phyloP scores from a whole-genome alignment of 208 protist species.

The Leishmania mexicana region DNA sequence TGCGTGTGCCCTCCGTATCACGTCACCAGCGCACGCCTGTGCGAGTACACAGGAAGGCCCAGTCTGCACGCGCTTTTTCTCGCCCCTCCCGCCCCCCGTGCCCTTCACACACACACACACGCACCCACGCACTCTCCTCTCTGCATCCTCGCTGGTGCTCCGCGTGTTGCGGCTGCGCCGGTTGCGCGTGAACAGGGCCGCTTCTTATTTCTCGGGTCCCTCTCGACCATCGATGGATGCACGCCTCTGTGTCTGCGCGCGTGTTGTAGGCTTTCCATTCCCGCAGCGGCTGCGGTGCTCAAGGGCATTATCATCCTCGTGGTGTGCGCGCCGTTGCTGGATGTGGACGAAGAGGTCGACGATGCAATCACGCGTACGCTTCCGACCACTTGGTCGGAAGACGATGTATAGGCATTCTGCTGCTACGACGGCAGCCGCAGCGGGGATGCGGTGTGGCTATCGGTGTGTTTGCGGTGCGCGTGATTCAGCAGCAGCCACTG shows the following conservation, averaged over 20 bases:
- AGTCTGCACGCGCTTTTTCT: neutral
- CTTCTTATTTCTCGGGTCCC: neutral
- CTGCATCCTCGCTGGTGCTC: too few species aligned
- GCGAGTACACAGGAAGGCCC: neutral
- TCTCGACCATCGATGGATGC: neutral
- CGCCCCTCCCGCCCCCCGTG: neutral
- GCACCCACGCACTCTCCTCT: neutral
- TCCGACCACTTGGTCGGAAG: neutral
- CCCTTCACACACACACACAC: neutral
- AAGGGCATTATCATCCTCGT: neutral
- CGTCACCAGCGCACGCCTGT: neutral
- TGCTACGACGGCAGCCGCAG: neutral
- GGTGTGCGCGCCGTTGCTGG: neutral
- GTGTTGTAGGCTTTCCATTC: neutral
- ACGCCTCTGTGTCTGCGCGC: neutral
- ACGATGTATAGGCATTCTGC: constrained; percentile 8
- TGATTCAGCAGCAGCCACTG: neutral
- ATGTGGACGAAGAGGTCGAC: neutral
- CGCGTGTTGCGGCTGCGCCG: neutral
- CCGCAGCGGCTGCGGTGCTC: neutral
- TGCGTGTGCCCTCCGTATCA: neutral
- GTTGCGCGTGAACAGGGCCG: neutral
- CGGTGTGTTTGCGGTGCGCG: neutral
- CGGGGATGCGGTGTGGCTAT: neutral
- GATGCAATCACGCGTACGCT: neutral